Base-by-base conservation (phyloP, 176 grass and related monocot genomes). In the Zoysia pacifica region DNA sequence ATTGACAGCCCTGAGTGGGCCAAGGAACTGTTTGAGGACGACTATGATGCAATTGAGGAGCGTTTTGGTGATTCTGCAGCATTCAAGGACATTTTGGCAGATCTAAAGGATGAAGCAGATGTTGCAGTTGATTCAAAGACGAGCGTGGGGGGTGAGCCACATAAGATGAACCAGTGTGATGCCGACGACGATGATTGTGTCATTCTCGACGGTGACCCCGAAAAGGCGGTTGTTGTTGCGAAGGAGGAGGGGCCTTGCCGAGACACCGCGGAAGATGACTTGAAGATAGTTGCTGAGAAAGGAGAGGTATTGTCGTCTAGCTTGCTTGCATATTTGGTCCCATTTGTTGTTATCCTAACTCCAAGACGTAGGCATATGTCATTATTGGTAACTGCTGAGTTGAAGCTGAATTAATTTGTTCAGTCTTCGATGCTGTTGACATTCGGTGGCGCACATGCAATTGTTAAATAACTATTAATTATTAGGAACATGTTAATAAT, bases 201-300 rank as follows among this genome's bases (percentile, higher is more conserved):
- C 52, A 76, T 97, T 20, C 83, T 97, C 9, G 90, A 94, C 9
- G 79, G 39, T 2, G 90, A 89, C 77, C 90, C 91, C 18, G 73
- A 91, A 12, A 89, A 89, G 63, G 58, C 85, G 35, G 62, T 37
- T 8, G 41, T 53, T 3, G 9, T 81, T 70, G 69, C 40, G n/a
- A 63, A 77, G 58, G 70, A 85, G 79, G 47, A 59, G 62, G 72
- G 47, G 10, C n/a, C 53, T 35, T 37, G 49, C 14, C 51, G 19
- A 66, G 86, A 87, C 79, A 85, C 7, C 55, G 4, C 47, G 0
- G 88, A 87, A 0, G 91, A 92, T 83, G 94, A 97, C 11, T 18
- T 97, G 53, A 65, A 80, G 62, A 88, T 93, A n/a, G 78, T 97
- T 51, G 87, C 82, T 2, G 87, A 90, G 87, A 97, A 94, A 80